Conservation (phyloP, 2,329 filamentous ascomycete species). For the Phialocephala sp. region DNA sequence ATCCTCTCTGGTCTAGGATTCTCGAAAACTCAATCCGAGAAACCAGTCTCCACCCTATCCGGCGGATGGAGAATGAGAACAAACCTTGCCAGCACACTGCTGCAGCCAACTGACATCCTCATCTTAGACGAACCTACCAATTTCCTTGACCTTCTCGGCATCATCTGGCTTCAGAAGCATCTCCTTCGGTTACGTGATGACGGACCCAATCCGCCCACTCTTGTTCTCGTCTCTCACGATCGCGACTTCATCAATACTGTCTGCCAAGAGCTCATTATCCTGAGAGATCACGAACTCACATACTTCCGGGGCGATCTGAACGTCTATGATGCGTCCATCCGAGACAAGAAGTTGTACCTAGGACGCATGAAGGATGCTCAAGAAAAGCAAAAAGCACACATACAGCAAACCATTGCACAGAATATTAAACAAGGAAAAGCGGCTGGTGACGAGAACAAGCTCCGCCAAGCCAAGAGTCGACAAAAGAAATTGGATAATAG, state of each 20-base stretch:
- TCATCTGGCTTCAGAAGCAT: constrained; percentile 83
- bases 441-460: constrained; percentile 82
- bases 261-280: constrained; percentile 75
- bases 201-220: constrained; percentile 61
- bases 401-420: constrained; percentile 76
- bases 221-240: constrained; percentile 85
- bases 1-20: constrained; percentile 77
- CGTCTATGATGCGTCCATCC: constrained; percentile 71
- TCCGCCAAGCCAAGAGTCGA: constrained; percentile 82
- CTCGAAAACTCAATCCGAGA: constrained; percentile 63
- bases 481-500: constrained; percentile 86
- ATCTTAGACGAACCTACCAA: constrained; percentile 89
- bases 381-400: constrained; percentile 79
- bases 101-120: constrained; percentile 77
- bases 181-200: constrained; percentile 62
- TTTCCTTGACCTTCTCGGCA: constrained; percentile 80
- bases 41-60: constrained; percentile 69
- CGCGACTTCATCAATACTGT: constrained; percentile 79
- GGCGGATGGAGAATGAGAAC: constrained; percentile 80
- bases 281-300: constrained; percentile 73
- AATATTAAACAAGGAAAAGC: constrained; percentile 78
- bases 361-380: constrained; percentile 81
- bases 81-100: constrained; percentile 67
- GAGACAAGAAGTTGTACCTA: constrained; percentile 71
- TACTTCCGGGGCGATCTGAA: constrained; percentile 79